These are phyloP conservation scores for Avena sativa DNA, from an alignment of 176 grass and related monocot genomes.

Conservation along the genomic window DNA sequence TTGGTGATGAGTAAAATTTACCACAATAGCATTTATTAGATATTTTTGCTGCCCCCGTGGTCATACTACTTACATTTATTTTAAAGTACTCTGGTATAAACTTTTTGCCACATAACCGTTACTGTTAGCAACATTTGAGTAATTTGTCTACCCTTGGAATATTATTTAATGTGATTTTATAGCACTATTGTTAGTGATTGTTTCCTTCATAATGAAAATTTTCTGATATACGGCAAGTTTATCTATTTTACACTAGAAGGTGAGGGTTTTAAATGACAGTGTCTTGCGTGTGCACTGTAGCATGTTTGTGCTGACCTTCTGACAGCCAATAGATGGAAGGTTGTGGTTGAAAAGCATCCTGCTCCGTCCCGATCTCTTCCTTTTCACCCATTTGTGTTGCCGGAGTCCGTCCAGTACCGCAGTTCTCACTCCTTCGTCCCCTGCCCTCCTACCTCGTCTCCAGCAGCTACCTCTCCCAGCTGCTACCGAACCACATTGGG, in stretches of 20 bases:
- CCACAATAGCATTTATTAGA: neutral
- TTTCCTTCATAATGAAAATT: neutral
- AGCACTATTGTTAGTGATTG: neutral
- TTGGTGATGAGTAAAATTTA: neutral
- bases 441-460: neutral
- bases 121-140: neutral
- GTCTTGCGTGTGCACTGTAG: neutral
- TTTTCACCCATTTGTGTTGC: neutral
- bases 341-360: neutral
- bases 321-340: neutral
- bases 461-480: neutral
- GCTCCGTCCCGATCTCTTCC: neutral
- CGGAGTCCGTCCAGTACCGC: neutral
- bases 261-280: neutral
- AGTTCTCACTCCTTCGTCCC: neutral
- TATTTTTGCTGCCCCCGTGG: neutral
- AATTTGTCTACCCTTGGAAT: neutral
- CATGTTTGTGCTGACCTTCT: slow-evolving; percentile 7
- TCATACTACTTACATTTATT: neutral
- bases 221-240: neutral
- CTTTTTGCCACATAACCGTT: neutral
- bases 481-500: neutral
- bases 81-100: neutral
- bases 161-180: neutral
- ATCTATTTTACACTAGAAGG: slow-evolving; percentile 13